Percentiles rank a stretch among this genome's conserved stretches.
These are phyloP conservation scores for Oryza australiensis DNA, from an alignment of 176 grass and related monocot species.

Conservation along the genomic window DNA sequence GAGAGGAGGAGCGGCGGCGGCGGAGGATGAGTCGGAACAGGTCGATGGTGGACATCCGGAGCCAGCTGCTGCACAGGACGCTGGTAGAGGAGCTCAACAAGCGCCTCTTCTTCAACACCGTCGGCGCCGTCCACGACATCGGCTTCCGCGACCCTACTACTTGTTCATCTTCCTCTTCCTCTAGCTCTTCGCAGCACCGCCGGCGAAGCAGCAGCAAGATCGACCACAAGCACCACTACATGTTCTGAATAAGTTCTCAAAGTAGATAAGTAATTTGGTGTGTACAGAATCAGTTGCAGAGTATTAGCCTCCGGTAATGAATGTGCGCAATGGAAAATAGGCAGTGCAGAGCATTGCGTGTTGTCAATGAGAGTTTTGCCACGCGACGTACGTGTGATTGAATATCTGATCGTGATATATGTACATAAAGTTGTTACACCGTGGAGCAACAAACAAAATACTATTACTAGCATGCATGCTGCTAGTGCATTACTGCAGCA, in stretches of 20 bases:
- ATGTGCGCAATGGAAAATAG: too few relatives aligned
- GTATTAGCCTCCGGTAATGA: too few relatives aligned
- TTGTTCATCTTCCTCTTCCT: not conserved
- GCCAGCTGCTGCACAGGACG: conserved; percentile 69
- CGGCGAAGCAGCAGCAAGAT: not conserved
- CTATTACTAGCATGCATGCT: too few relatives aligned
- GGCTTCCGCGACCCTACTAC: conserved; percentile 50
- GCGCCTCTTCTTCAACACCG: conserved; percentile 91
- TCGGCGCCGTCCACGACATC: conserved; percentile 81
- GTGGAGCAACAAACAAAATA: too few relatives aligned
- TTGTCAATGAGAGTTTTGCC: too few relatives aligned
- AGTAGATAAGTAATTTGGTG: too few relatives aligned
- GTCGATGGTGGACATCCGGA: conserved; percentile 84
- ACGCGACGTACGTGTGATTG: too few relatives aligned
- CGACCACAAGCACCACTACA: not conserved
- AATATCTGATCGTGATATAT: too few relatives aligned
- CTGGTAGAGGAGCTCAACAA: conserved; percentile 83
- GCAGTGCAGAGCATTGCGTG: too few relatives aligned
- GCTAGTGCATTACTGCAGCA: too few relatives aligned
- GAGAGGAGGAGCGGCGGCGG: not conserved
- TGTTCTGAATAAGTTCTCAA: conserved; percentile 11
- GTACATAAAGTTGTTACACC: too few relatives aligned
- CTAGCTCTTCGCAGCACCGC: conserved; percentile 16
- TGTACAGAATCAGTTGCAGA: too few relatives aligned
- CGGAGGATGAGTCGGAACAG: conserved; percentile 50